Evolutionary conservation across 768 basidiomycete species (phyloP).

Genomic region (Psilocybe subaeruginosa): DNA sequence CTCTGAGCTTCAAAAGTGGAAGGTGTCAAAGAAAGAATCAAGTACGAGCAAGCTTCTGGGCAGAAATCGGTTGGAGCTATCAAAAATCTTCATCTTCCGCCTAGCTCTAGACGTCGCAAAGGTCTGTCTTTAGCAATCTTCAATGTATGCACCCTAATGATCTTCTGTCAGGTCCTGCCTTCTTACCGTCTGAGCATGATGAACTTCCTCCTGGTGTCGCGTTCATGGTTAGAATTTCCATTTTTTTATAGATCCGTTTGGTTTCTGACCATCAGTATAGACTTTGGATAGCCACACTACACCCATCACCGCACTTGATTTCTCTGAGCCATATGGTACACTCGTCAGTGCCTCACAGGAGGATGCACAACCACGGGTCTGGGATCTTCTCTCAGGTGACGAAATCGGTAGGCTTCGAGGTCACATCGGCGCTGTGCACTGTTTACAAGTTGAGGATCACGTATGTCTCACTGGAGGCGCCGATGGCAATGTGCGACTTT

Average conservation of each 20-base stretch:
- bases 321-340: slow-evolving; percentile 95
- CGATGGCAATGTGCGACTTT: slow-evolving; percentile 83
- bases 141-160: neutral
- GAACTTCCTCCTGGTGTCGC: slow-evolving; percentile 93
- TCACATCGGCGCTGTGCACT: slow-evolving; percentile 81
- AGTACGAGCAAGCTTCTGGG: slow-evolving; percentile 60
- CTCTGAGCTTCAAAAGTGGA: slow-evolving; percentile 57
- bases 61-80: slow-evolving; percentile 31
- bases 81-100: slow-evolving; percentile 48
- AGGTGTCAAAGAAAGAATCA: slow-evolving; percentile 85
- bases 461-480: slow-evolving; percentile 90
- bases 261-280: slow-evolving; percentile 39
- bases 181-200: slow-evolving; percentile 96
- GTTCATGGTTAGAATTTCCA: slow-evolving; percentile 76
- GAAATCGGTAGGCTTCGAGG: slow-evolving; percentile 87
- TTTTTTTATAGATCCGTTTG: neutral
- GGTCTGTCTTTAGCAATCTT: slow-evolving; percentile 36
- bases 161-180: slow-evolving; percentile 73
- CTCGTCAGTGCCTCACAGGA: slow-evolving; percentile 88
- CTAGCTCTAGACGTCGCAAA: slow-evolving; percentile 73
- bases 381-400: slow-evolving; percentile 91
- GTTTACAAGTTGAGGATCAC: slow-evolving; percentile 90
- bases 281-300: slow-evolving; percentile 81
- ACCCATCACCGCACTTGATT: slow-evolving; percentile 88
- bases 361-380: slow-evolving; percentile 87